Evolutionary conservation across 306 rosid species (phyloP), one percentile per base, ranked within the genome.

Genomic region (Arachis stenosperma): DNA sequence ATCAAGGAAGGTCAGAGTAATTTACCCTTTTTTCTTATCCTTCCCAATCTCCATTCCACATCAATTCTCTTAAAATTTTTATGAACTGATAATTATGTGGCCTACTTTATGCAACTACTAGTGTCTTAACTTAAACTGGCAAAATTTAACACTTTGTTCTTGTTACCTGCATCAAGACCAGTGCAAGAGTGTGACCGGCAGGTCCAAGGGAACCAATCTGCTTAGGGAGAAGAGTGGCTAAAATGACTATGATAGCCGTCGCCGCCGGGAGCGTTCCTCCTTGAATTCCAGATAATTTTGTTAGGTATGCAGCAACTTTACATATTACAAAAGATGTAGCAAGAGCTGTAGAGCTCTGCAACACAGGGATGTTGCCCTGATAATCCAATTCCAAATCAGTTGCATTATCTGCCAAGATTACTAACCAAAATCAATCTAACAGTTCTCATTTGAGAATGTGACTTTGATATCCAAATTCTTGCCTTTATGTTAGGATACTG

Each of bases 131-230:
- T 47, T 4, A 2, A 11, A 5, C 6, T 52, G 29, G 13, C 53
- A 48, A 50, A 50, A 50, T 11, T 50, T 11, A 50, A 50, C 1
- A 46, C 9, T 46, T 46, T 4, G n/a, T 22, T 33, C 63, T 46
- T 51, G 75, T 43, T 86, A 91, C 91, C 93, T 87, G 90, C 86
- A 91, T 75, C 79, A 91, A 70, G 67, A 91, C 69, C 50, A 82
- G 52, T 27, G 91, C 90, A 74, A 89, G 48, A 29, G 84, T 76
- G 72, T 89, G 90, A 64, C 84, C 90, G 8, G 87, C 75, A 47
- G 90, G 87, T 62, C 90, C 83, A 51, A 91, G 84, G 65, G 81
- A 81, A 67, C 79, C 81, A 22, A 84, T 70, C 67, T 82, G 76
- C 77, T 63, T 81, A 14, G 95, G 92, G 42, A 85, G 69, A 75